phyloP scores from a whole-genome alignment of 176 grass and related monocot species.

The Aechmea fasciata region DNA sequence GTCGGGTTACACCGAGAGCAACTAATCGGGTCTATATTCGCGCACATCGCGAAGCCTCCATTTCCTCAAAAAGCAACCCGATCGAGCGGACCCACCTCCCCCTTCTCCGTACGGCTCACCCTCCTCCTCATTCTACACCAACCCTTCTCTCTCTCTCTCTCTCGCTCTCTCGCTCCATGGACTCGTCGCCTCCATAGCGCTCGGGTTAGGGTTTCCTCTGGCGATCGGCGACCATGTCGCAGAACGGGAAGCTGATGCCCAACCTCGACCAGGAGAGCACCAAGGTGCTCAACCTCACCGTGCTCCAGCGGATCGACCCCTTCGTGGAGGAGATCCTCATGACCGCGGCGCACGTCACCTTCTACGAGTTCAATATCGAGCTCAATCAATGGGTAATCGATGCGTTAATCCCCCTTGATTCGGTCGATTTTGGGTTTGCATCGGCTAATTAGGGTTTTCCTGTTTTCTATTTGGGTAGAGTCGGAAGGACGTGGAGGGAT shows the following conservation, averaged over 20 bases:
- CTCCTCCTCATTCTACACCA: no score
- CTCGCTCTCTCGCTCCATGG: background rate
- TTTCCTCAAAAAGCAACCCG: no score
- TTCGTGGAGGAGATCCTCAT: constrained; percentile 47
- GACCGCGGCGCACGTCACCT: constrained; percentile 44
- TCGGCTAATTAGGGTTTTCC: constrained; percentile 3
- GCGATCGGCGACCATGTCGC: constrained; percentile 13
- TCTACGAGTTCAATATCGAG: constrained; percentile 39
- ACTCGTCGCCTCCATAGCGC: background rate
- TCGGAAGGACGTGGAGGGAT: constrained; percentile 55
- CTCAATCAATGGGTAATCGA: constrained; percentile 27
- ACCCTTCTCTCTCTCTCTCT: background rate
- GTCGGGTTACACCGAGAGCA: no score
- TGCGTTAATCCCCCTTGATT: background rate
- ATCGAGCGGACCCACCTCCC: no score
- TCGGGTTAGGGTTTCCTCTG: background rate
- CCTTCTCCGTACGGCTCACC: no score
- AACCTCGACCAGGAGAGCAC: constrained; percentile 49
- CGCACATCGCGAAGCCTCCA: no score
- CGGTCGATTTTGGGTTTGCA: background rate
- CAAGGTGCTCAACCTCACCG: constrained; percentile 55
- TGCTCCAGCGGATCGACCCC: constrained; percentile 64
- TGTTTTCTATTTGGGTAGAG: constrained; percentile 18
- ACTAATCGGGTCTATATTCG: no score
- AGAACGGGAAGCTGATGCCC: constrained; percentile 40